phyloP scores from a whole-genome alignment of 495 filamentous ascomycete species.

The Chaetomium fimeti region DNA sequence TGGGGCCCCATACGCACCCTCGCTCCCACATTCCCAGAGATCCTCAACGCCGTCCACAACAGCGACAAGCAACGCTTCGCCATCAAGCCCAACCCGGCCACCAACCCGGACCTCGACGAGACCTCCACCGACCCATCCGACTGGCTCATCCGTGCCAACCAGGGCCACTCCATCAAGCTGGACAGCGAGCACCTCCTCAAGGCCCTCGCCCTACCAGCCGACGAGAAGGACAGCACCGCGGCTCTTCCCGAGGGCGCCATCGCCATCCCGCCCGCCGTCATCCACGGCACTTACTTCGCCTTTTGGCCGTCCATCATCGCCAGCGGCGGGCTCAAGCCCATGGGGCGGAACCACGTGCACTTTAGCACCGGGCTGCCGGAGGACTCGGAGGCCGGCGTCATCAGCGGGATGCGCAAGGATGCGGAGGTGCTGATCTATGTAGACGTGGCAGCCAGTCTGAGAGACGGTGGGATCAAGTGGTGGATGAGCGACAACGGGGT shows the following conservation, averaged over 20 bases:
- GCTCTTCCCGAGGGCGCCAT: constrained; percentile 20
- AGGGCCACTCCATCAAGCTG: constrained; percentile 79
- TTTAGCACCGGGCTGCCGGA: constrained; percentile 68
- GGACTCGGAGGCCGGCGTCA: constrained; percentile 50
- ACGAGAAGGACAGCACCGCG: constrained; percentile 27
- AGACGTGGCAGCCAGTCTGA: constrained; percentile 65
- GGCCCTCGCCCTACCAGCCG: constrained; percentile 55
- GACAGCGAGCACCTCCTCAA: constrained; percentile 66
- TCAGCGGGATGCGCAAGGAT: constrained; percentile 81
- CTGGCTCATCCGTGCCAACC: constrained; percentile 90
- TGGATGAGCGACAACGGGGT: constrained; percentile 88
- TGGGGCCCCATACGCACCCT: constrained; percentile 68
- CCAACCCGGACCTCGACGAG: constrained; percentile 38
- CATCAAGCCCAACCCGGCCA: constrained; percentile 44
- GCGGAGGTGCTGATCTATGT: constrained; percentile 79
- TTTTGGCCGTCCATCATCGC: constrained; percentile 70
- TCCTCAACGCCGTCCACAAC: constrained; percentile 63
- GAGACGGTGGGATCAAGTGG: constrained; percentile 67
- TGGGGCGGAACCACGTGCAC: constrained; percentile 85
- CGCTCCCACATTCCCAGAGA: constrained; percentile 68
- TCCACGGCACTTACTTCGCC: constrained; percentile 84
- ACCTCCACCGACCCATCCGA: constrained; percentile 53
- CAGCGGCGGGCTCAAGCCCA: constrained; percentile 71
- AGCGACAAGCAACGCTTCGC: constrained; percentile 94
- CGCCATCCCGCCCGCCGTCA: constrained; percentile 59